Percentiles rank a stretch among this genome's conserved stretches.
phyloP scores from a whole-genome alignment of 768 basidiomycete genomes.

The Auricularia cornea region DNA sequence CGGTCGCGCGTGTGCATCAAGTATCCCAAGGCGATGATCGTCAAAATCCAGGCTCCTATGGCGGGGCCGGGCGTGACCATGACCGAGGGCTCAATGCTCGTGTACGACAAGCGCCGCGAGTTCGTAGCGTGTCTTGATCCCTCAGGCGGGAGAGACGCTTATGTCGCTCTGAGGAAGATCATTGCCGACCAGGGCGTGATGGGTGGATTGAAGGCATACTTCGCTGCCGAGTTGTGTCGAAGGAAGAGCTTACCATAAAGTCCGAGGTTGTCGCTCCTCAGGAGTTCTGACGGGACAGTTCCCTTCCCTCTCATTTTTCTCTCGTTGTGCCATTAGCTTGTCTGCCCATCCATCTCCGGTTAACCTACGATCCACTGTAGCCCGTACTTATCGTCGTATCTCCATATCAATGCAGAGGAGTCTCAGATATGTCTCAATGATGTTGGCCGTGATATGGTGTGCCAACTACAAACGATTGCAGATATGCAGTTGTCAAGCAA shows the following conservation, averaged over 20 bases:
- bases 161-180: constrained; percentile 32
- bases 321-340: no score
- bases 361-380: no score
- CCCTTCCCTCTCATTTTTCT: no score
- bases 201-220: constrained; percentile 42
- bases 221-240: constrained; percentile 41
- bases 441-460: no score
- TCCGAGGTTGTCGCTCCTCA: constrained; percentile 15
- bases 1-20: constrained; percentile 23
- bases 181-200: constrained; percentile 33
- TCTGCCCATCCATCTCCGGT: no score
- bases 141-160: constrained; percentile 26
- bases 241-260: constrained; percentile 42
- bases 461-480: no score
- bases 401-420: no score
- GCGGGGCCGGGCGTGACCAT: constrained; percentile 3
- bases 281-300: neutral
- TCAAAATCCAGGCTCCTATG: constrained; percentile 52
- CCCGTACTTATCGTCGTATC: no score
- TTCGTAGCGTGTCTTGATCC: constrained; percentile 38
- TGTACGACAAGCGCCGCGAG: constrained; percentile 48
- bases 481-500: no score
- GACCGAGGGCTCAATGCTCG: constrained; percentile 18
- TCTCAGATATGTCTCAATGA: no score
- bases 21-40: constrained; percentile 33